phyloP scores from a whole-genome alignment of 345 rosid genomes.

The Acer saccharum region DNA sequence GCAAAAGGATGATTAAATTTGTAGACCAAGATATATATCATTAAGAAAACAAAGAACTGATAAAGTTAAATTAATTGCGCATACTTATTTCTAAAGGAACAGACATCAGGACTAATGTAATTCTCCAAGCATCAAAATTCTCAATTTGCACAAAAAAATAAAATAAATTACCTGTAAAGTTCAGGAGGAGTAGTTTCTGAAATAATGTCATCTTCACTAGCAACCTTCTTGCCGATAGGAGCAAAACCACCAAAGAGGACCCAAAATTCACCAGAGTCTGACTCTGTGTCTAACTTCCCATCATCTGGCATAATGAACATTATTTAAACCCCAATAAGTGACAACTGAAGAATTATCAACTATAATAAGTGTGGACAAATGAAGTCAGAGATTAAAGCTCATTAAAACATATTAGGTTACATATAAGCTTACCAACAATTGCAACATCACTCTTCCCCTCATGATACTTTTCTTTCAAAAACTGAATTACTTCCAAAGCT shows the following conservation, averaged over 20 bases:
- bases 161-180: slow-evolving; percentile 60
- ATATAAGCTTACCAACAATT: slow-evolving; percentile 67
- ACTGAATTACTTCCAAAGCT: slow-evolving; percentile 93
- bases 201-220: slow-evolving; percentile 73
- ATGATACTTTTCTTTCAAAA: slow-evolving; percentile 87
- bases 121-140: slow-evolving; percentile 2
- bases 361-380: neutral
- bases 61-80: slow-evolving; percentile 3
- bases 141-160: slow-evolving; percentile 21
- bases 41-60: neutral
- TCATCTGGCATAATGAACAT: slow-evolving; percentile 58
- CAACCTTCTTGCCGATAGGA: slow-evolving; percentile 87
- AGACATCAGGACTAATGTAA: slow-evolving; percentile 6
- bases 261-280: slow-evolving; percentile 96
- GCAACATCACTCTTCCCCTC: slow-evolving; percentile 82
- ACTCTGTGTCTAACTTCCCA: slow-evolving; percentile 91
- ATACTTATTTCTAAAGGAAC: neutral
- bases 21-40: neutral
- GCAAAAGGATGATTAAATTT: neutral
- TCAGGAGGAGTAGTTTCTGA: slow-evolving; percentile 73
- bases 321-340: slow-evolving; percentile 24
- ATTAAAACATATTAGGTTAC: neutral
- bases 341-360: slow-evolving; percentile 3
- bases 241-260: slow-evolving; percentile 97
- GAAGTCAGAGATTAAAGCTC: neutral